Base-by-base conservation (phyloP, 202 grass and related monocot species). In the Eragrostis tef region DNA sequence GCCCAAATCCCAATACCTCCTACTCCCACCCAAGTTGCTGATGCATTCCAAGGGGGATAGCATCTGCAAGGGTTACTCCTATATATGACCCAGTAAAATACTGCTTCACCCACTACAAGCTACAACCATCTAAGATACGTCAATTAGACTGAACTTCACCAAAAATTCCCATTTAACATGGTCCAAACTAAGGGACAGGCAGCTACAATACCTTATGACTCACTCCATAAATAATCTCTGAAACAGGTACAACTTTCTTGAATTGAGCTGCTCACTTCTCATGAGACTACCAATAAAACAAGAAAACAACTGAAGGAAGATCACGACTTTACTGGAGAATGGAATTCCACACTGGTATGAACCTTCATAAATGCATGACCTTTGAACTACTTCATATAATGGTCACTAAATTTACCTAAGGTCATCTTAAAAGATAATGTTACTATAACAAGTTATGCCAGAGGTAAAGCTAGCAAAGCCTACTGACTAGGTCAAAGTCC, bases 341-440 rank as follows among this genome's bases (percentile, higher is more conserved):
- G 54, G 20, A 58, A 58, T 58, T 9, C 11, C 60, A 52, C 49
- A 31, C 11, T 52, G 6, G 71, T 7, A 8, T 52, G 44, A 61
- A 75, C 31, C 66, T 62, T 22, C 14, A 84, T 10, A 48, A 58
- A 80, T n/a, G 6, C 59, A 67, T 71, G 56, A 66, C 25, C n/a
- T 48, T 26, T 46, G 60, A 61, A 41, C 68, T 34, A 27, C 42
- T 75, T 8, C 0, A 54, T 45, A 67, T 17, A 79, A 88, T 43
- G 25, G 9, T 20, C 14, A 66, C 24, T 49, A 57, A 66, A 46
- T 20, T 70, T 68, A 10, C 5, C 73, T 29, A 25, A 44, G 41
- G 5, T 9, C 67, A 66, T 24, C 51, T 66, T 15, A 36, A 11
- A 22, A 46, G 12, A 3, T 39, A 73, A 16, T 51, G 47, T 20